Percentiles rank a stretch among this genome's conserved stretches.
Evolutionary conservation across 106 monocot genomes (phyloP).

Genomic region (Platanthera guangdongensis): DNA sequence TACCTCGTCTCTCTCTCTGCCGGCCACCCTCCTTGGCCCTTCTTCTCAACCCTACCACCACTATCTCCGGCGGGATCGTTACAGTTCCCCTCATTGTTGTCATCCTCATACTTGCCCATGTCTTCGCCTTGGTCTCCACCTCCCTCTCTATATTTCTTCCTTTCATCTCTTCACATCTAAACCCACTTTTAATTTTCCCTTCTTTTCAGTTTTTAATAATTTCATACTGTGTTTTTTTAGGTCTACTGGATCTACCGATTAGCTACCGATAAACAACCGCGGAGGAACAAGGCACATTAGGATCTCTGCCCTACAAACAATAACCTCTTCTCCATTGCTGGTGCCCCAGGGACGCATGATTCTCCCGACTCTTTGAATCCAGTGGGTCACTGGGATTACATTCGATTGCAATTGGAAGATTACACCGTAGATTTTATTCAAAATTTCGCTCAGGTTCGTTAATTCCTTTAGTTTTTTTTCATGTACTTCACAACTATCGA

Average conservation of each 20-base stretch:
- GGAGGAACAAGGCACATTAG: slow-evolving; percentile 30
- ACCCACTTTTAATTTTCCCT: neutral
- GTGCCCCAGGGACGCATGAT: too few relatives aligned
- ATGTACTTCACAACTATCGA: too few relatives aligned
- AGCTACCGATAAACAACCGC: slow-evolving; percentile 38
- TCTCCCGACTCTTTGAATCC: neutral
- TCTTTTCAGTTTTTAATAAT: neutral
- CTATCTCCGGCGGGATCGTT: too few relatives aligned
- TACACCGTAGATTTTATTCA: neutral
- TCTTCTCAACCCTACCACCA: too few relatives aligned
- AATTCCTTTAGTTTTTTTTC: neutral
- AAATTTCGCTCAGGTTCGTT: neutral
- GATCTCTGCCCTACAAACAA: too few relatives aligned
- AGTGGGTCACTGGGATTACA: neutral
- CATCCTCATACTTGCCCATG: slow-evolving; percentile 55
- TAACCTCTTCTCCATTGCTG: too few relatives aligned
- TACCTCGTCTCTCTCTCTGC: too few relatives aligned
- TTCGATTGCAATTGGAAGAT: neutral
- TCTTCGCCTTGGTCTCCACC: slow-evolving; percentile 32
- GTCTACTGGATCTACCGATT: slow-evolving; percentile 71
- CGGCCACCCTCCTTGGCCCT: too few relatives aligned
- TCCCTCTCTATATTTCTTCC: neutral
- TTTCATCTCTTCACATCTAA: neutral
- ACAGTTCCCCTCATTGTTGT: slow-evolving; percentile 38
- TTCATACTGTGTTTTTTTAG: slow-evolving; percentile 9